Evolutionary conservation across 1,139 yeast genomes (phyloP), one percentile per base, ranked within the genome.

Genomic region (Diutina scorzettiae): DNA sequence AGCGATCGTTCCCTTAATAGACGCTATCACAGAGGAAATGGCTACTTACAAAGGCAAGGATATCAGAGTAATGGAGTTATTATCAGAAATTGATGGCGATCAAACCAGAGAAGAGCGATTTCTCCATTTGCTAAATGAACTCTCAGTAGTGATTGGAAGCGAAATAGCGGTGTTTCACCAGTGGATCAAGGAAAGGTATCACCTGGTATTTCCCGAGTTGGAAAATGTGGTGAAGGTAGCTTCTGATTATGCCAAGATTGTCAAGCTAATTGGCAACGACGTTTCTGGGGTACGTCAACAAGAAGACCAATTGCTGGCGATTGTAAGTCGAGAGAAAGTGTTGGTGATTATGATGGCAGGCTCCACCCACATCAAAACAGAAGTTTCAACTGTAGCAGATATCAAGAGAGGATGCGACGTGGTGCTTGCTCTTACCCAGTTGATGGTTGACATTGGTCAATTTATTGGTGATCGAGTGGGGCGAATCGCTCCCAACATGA

Each of bases 281-380:
- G 57, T 76, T 25, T 50, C 55, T 1, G 55, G 58, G 19, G 63
- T 66, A 5, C 57, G 60, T 20, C 50, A 53, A 3, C 53, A 59
- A 43, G 72, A 69, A 44, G 47, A 52, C 0, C 54, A 61, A 14
- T 57, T 80, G 37, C 62, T 63, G 41, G 47, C 48, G 1, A 63
- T 78, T 37, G 52, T 81, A 2, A 58, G 75, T 4, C 73, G 72
- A 43, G 94, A 87, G 42, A 82, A 82, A 49, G 65, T 78, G 0
- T 66, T 87, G 54, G 81, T 85, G 3, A 60, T 87, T 5, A 73
- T 81, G 1, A 84, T 87, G 81, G 75, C 95, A 0, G 79, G 85
- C 1, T 34, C 39, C 5, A 34, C 19, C 7, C 27, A 30, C 8
- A 23, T n/a, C 7, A 17, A 14, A 17, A 5, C 33, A 17, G 20